These are phyloP conservation scores for Wallacemonas sp. DNA, from an alignment of 208 protist genomes.

Conservation along the genomic window DNA sequence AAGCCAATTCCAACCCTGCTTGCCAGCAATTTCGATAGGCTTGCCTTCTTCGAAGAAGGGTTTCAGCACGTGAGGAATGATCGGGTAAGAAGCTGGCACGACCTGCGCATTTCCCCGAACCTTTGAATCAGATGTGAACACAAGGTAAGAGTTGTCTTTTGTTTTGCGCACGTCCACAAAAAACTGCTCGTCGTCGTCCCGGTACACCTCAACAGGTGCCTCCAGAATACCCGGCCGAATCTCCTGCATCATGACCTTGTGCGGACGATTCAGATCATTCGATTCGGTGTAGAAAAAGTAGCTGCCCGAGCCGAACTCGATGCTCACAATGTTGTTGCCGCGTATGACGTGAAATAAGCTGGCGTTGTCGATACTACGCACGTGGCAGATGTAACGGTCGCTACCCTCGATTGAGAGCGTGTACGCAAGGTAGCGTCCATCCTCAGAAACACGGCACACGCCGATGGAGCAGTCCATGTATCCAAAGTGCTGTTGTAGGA, in stretches of 20 bases:
- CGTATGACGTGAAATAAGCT: slow-evolving; percentile 89
- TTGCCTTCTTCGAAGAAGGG: slow-evolving; percentile 68
- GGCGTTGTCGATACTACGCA: slow-evolving; percentile 87
- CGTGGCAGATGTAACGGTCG: slow-evolving; percentile 89
- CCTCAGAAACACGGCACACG: slow-evolving; percentile 87
- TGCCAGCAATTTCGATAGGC: slow-evolving; percentile 77
- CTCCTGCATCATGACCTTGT: slow-evolving; percentile 88
- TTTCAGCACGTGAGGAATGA: slow-evolving; percentile 62
- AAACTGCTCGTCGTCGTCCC: slow-evolving; percentile 86
- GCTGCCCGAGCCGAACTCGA: slow-evolving; percentile 86
- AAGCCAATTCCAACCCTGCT: slow-evolving; percentile 84
- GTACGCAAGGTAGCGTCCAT: slow-evolving; percentile 87
- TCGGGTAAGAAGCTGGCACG: slow-evolving; percentile 79
- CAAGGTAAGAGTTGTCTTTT: slow-evolving; percentile 82
- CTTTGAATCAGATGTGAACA: slow-evolving; percentile 91
- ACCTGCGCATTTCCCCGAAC: slow-evolving; percentile 67
- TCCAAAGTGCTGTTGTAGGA: slow-evolving; percentile 87
- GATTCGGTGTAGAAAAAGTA: slow-evolving; percentile 91
- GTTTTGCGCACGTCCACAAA: slow-evolving; percentile 90
- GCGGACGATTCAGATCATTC: slow-evolving; percentile 86
- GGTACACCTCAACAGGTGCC: slow-evolving; percentile 81
- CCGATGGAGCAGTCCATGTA: slow-evolving; percentile 86
- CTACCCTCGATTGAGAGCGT: slow-evolving; percentile 88
- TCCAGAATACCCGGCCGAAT: slow-evolving; percentile 84
- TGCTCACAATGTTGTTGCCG: slow-evolving; percentile 89